phyloP scores from a whole-genome alignment of 805 yeast genomes.

The Candida incommunis region DNA sequence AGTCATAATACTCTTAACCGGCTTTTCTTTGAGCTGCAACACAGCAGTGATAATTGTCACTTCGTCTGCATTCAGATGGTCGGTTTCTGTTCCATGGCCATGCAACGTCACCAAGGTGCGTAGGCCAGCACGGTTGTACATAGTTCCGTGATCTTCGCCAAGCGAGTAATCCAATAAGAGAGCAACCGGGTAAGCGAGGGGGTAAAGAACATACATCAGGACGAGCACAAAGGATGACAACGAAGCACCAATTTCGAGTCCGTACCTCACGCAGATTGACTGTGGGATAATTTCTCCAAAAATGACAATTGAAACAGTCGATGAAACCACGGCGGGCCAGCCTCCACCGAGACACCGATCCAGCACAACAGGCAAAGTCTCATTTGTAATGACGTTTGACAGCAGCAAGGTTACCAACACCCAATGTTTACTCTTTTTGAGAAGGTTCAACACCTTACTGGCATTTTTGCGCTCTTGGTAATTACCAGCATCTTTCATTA shows the following conservation, averaged over 20 bases:
- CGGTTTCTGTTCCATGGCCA: conserved; percentile 79
- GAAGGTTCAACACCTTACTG: conserved; percentile 50
- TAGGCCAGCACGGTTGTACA: conserved; percentile 83
- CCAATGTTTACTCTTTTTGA: conserved; percentile 89
- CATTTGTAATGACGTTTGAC: conserved; percentile 85
- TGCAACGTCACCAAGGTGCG: conserved; percentile 89
- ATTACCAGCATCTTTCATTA: conserved; percentile 73
- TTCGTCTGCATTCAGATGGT: conserved; percentile 84
- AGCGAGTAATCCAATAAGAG: conserved; percentile 61
- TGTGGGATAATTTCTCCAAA: conserved; percentile 97
- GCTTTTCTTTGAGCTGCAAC: conserved; percentile 81
- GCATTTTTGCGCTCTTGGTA: conserved; percentile 54
- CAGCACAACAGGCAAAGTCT: conserved; percentile 83
- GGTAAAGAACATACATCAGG: conserved; percentile 82
- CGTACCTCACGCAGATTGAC: conserved; percentile 82
- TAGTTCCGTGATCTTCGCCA: conserved; percentile 94
- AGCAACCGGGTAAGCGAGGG: conserved; percentile 86
- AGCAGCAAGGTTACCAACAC: conserved; percentile 76
- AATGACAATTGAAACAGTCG: conserved; percentile 85
- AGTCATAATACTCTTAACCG: conserved; percentile 80
- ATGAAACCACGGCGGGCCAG: conserved; percentile 86
- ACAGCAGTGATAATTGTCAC: conserved; percentile 93
- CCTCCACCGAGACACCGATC: conserved; percentile 95
- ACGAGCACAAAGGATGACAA: conserved; percentile 77
- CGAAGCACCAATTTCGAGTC: conserved; percentile 78